Base-by-base conservation (phyloP, 768 basidiomycete genomes). In the Mycena haematopus region DNA sequence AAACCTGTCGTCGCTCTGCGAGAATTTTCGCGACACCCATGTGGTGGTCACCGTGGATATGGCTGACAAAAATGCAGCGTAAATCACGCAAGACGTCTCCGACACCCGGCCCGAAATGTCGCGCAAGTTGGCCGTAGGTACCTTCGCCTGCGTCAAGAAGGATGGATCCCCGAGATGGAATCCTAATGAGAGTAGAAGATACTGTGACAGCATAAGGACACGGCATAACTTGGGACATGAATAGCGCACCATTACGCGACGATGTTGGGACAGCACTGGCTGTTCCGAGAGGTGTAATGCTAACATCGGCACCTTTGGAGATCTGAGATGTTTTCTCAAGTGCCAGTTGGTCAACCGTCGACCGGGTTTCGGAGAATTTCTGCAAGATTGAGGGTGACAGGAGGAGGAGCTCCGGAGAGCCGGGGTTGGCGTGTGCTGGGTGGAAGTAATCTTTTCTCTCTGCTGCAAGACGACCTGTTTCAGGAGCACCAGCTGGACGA, bases 41-140 rank as follows among this genome's bases (percentile, higher is more conserved):
- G 71, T 97, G 96, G 73, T 98, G 96, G 71, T 98, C 96, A 0
- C 84, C 96, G 70, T 97, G 96, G 67, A 91, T 84, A 72, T 99
- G 96, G 63, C 92, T 94, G 62, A 96, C 80, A 73, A 89, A 97
- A 38, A 99, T 82, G 71, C 92, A 87, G 69, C 85, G 89, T 14
- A 95, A 73, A 52, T 90, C 79, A n/a, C 87, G 78, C 54, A 95
- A 77, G 15, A 89, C 79, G 14, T 85, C 71, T 80, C 85, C 85
- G 3, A 84, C 85, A 57, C 82, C 79, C 19, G 78, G 70, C 1
- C 95, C 95, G 70, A 89, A 96, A 51, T 88, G 84, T 4, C 96
- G 83, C 3, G 81, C 80, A 4, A 98, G 81, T 70, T 98, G 96
- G 1, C 95, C 95, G 82, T 90, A 91, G 0, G 95, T 95, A 0